A percentile compares a stretch with the other conserved stretches of the same genome.
These are phyloP conservation scores for Monosporascus cannonballus DNA, from an alignment of 2,329 filamentous ascomycete genomes.

Conservation along the genomic window DNA sequence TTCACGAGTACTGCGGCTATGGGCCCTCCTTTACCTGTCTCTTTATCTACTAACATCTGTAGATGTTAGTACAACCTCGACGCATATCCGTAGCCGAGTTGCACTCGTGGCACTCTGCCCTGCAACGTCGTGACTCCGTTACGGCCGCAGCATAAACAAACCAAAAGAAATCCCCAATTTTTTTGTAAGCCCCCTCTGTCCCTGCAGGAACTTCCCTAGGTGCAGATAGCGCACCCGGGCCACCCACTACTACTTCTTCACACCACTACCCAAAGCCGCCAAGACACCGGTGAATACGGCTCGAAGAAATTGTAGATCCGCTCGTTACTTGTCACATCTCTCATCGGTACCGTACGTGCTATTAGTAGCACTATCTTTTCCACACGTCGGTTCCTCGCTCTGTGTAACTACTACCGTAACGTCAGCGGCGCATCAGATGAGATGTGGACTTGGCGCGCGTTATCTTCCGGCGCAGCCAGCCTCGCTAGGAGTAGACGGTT, in stretches of 20 bases:
- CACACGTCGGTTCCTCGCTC: neutral
- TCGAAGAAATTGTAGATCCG: neutral
- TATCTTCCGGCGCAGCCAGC: neutral
- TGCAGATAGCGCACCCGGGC: neutral
- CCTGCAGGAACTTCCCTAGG: neutral
- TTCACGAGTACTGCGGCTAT: too few species aligned
- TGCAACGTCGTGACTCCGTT: neutral
- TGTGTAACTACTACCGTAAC: neutral
- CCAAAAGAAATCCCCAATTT: too few species aligned
- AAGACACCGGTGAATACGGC: neutral
- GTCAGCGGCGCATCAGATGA: neutral
- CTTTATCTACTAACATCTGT: too few species aligned
- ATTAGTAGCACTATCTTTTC: neutral
- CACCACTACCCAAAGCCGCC: neutral
- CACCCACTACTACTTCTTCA: neutral
- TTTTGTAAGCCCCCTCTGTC: neutral
- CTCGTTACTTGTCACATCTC: neutral
- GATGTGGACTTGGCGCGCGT: neutral
- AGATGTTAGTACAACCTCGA: too few species aligned
- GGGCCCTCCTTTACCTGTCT: too few species aligned
- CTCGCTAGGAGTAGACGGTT: neutral
- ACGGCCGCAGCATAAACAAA: neutral
- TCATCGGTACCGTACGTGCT: neutral
- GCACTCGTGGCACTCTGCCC: too few species aligned
- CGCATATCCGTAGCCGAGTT: too few species aligned